A percentile compares a stretch with the other conserved stretches of the same genome.
Evolutionary conservation across 257 asterid species (phyloP).

Genomic region (Prunella vulgaris): DNA sequence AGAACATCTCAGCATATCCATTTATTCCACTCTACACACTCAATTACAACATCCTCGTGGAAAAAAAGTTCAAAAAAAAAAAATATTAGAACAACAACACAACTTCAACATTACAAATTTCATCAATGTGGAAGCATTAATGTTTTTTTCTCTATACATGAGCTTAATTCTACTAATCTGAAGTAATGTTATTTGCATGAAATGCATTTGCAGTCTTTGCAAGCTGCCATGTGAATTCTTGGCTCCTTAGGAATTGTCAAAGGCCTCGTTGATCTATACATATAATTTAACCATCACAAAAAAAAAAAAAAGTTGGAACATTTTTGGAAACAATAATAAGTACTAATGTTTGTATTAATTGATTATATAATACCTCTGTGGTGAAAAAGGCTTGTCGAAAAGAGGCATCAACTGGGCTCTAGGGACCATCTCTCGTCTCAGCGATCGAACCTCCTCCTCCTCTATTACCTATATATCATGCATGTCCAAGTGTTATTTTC

Average conservation of each 20-base stretch:
- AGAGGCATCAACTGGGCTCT: conserved; percentile 84
- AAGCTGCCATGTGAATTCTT: conserved; percentile 35
- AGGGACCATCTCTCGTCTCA: conserved; percentile 74
- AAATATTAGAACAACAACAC: neutral
- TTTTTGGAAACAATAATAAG: too few relatives aligned
- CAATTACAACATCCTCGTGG: conserved; percentile 8
- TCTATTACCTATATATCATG: conserved; percentile 44
- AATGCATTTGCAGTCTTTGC: conserved; percentile 41
- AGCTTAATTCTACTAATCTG: neutral
- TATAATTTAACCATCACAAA: neutral
- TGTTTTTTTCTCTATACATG: neutral
- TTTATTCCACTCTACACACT: conserved; percentile 21
- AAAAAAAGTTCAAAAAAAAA: conserved; percentile 5
- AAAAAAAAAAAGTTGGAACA: too few relatives aligned
- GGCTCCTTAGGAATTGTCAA: conserved; percentile 76
- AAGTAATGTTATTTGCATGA: conserved; percentile 25
- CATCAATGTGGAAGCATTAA: neutral
- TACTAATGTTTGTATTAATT: neutral
- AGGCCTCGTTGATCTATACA: conserved; percentile 63
- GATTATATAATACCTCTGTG: conserved; percentile 57
- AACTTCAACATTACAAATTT: neutral
- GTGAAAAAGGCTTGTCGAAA: conserved; percentile 67
- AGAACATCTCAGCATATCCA: neutral
- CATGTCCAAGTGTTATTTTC: neutral
- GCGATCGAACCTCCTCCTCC: conserved; percentile 65